phyloP scores from a whole-genome alignment of 2,329 filamentous ascomycete genomes.

The Albophoma yamanashiensis region DNA sequence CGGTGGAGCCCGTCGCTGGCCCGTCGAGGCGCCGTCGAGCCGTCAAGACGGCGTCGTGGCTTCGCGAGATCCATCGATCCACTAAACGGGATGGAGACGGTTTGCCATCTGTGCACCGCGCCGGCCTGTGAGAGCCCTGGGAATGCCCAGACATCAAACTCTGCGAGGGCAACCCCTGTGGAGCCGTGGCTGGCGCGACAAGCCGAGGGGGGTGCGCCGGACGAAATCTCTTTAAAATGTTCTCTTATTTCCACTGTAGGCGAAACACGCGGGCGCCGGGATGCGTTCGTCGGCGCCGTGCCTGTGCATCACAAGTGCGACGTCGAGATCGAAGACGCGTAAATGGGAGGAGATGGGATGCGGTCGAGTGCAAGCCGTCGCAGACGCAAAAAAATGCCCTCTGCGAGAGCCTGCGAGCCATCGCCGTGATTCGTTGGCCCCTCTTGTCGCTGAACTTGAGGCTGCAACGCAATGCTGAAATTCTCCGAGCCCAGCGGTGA shows the following conservation, averaged over 20 bases:
- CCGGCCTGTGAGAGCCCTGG: neutral
- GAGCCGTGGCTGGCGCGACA: neutral
- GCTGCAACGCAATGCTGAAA: neutral
- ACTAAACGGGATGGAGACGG: neutral
- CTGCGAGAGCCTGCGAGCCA: neutral
- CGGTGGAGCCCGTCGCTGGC: conserved; percentile 3
- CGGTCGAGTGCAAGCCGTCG: too few species aligned
- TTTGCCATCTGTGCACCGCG: neutral
- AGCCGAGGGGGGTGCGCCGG: neutral
- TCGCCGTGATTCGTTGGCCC: neutral
- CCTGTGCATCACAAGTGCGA: neutral
- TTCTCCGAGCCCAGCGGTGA: conserved; percentile 1
- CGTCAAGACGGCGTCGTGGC: neutral
- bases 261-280: neutral
- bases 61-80: conserved; percentile 6
- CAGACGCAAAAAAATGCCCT: neutral
- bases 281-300: neutral
- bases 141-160: neutral
- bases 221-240: neutral
- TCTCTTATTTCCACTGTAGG: neutral
- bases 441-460: neutral
- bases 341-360: neutral
- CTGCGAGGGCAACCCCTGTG: neutral
- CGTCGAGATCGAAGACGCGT: neutral
- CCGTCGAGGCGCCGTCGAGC: neutral